Percentiles rank a stretch among this genome's conserved stretches.
Conservation (phyloP, 2,329 filamentous ascomycete genomes). For the Orbilia blumenaviensis region DNA sequence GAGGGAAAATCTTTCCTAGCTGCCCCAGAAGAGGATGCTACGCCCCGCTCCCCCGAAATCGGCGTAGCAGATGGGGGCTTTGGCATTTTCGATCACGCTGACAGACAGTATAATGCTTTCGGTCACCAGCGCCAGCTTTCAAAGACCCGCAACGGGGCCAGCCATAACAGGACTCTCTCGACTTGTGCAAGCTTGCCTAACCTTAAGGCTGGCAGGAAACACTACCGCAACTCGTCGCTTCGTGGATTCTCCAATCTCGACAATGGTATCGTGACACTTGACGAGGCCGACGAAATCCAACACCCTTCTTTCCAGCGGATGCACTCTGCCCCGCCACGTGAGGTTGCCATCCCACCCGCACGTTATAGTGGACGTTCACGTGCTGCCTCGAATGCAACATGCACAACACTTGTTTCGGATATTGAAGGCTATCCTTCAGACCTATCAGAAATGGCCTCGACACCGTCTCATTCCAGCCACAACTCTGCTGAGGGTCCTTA, state of each 20-base stretch:
- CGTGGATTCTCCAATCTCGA: conserved; percentile 43
- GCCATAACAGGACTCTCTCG: conserved; percentile 32
- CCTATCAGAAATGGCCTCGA: conserved; percentile 47
- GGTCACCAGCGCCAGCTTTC: conserved; percentile 44
- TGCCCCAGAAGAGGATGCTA: conserved; percentile 12
- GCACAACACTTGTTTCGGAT: conserved; percentile 51
- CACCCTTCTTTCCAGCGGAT: conserved; percentile 18
- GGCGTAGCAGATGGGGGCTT: conserved; percentile 51
- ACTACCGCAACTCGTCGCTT: conserved; percentile 45
- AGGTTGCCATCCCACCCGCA: conserved; percentile 47
- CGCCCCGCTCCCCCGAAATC: conserved; percentile 11
- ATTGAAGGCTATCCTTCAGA: conserved; percentile 49
- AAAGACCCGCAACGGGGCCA: conserved; percentile 41
- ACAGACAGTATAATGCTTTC: conserved; percentile 43
- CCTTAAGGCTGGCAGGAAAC: conserved; percentile 40
- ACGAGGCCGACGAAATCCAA: conserved; percentile 39
- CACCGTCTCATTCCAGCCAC: conserved; percentile 48
- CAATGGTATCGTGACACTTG: conserved; percentile 45
- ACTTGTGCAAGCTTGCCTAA: conserved; percentile 51
- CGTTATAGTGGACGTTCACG: conserved; percentile 53
- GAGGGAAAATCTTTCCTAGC: conserved; percentile 25
- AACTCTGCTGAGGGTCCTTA: conserved; percentile 49
- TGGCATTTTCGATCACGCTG: conserved; percentile 45
- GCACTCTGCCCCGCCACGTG: conserved; percentile 40
- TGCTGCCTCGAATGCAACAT: conserved; percentile 53